Conservation (phyloP, 163 green algal species). For the Scenedesmus sp. region DNA sequence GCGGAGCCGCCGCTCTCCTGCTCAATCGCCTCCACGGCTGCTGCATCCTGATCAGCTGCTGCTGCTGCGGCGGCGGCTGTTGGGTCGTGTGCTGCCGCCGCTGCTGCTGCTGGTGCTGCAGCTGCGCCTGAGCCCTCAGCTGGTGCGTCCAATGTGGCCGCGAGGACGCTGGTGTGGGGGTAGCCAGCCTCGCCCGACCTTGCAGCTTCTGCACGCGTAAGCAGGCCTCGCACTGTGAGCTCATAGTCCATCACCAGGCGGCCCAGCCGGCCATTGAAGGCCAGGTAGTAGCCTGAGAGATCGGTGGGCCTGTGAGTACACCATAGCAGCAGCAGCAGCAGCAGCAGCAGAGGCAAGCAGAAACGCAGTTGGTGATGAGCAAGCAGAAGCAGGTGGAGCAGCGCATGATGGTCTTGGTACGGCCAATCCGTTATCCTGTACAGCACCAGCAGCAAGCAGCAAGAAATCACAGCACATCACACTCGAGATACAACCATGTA, state of each 20-base stretch:
- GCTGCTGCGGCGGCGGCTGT: neutral
- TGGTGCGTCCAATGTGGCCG: neutral
- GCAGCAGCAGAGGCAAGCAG: neutral
- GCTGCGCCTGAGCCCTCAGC: no score
- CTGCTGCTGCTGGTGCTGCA: constrained; percentile 12
- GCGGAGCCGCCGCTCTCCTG: constrained; percentile 9
- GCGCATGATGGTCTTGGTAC: no score
- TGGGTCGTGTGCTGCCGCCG: neutral
- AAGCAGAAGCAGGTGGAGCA: no score
- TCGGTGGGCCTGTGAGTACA: constrained; percentile 60
- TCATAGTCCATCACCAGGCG: constrained; percentile 79
- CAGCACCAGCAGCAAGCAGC: no score
- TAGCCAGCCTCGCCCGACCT: constrained; percentile 1
- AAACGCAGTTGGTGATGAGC: neutral
- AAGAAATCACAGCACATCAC: no score
- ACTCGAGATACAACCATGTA: no score
- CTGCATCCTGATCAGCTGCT: neutral
- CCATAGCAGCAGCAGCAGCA: neutral
- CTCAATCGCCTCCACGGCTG: neutral
- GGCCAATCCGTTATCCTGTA: no score
- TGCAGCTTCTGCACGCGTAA: constrained; percentile 21
- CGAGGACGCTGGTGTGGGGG: constrained; percentile 18
- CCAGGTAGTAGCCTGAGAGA: constrained; percentile 75
- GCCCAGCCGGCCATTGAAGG: constrained; percentile 81
- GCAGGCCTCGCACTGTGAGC: constrained; percentile 56